These are phyloP conservation scores for Westerdykella aurantiaca DNA, from an alignment of 2,329 filamentous ascomycete species.

Conservation along the genomic window DNA sequence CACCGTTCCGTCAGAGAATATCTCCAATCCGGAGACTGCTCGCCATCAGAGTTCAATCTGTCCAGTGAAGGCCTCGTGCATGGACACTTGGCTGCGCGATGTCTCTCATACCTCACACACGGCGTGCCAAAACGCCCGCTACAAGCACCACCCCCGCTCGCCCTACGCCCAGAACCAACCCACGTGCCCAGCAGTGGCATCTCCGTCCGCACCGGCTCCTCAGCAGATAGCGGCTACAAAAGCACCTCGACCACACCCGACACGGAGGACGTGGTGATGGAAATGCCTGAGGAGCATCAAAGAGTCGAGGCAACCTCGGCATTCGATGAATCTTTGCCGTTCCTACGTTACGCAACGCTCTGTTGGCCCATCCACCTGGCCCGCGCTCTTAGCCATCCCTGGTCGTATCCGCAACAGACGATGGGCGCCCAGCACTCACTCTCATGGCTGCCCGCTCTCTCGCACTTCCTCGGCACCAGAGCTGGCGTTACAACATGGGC, in stretches of 20 bases:
- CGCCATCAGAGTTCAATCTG: conserved; percentile 20
- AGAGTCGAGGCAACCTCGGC: conserved; percentile 6
- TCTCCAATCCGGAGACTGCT: conserved; percentile 15
- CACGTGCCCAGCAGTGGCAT: conserved; percentile 11
- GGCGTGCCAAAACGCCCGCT: conserved; percentile 24
- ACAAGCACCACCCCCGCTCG: conserved; percentile 5
- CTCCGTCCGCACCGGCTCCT: conserved; percentile 21
- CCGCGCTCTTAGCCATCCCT: conserved; percentile 14
- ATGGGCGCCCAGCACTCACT: conserved; percentile 2
- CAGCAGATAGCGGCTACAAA: conserved; percentile 30
- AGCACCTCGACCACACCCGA: conserved; percentile 21
- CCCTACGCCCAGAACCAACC: not conserved
- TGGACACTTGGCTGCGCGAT: conserved; percentile 23
- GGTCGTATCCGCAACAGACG: not conserved
- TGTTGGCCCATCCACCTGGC: conserved; percentile 31
- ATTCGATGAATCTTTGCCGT: conserved; percentile 24
- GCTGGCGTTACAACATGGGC: conserved; percentile 26
- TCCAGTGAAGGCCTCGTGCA: conserved; percentile 20
- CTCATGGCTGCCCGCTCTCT: conserved; percentile 21
- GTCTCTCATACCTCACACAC: conserved; percentile 24
- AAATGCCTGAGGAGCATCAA: not conserved
- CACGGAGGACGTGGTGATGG: conserved; percentile 6
- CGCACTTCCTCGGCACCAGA: conserved; percentile 21
- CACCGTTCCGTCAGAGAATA: conserved; percentile 23
- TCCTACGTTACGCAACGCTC: conserved; percentile 26